phyloP scores from a whole-genome alignment of 306 rosid genomes.

The Ziziphus jujuba region DNA sequence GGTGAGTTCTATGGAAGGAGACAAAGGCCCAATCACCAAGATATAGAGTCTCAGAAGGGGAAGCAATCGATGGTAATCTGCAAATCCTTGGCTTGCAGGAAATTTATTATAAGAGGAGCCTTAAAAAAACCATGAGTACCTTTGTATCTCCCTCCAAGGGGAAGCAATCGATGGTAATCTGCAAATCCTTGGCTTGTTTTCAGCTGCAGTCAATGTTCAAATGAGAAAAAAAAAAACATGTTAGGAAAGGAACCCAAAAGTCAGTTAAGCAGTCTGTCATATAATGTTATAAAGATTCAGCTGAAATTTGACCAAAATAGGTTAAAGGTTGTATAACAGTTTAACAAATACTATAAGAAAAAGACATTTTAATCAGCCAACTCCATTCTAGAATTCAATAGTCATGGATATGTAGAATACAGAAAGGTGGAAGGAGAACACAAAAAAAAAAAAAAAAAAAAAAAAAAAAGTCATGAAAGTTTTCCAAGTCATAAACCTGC shows the following conservation, averaged over 20 bases:
- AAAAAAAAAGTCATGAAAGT: neutral
- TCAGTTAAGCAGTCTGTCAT: conserved; percentile 3
- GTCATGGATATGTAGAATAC: neutral
- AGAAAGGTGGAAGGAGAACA: neutral
- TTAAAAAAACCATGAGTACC: conserved; percentile 41
- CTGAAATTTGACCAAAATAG: neutral
- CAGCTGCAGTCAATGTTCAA: conserved; percentile 43
- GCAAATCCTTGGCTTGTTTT: conserved; percentile 53
- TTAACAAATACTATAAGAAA: too few species aligned
- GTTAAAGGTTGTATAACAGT: neutral
- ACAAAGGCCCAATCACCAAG: too few species aligned
- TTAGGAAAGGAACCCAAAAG: conserved; percentile 30
- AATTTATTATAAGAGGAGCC: neutral
- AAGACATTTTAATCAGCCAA: neutral
- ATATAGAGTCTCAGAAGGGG: neutral
- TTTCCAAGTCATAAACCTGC: neutral
- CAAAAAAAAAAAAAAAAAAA: too few species aligned
- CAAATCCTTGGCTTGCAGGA: too few species aligned
- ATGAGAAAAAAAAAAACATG: conserved; percentile 2
- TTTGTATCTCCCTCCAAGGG: conserved; percentile 57
- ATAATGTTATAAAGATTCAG: conserved; percentile 11
- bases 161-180: conserved; percentile 72
- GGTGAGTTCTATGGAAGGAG: too few species aligned
- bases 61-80: too few species aligned
- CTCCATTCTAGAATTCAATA: neutral